Conservation (phyloP, 257 asterid species). For the Nyctanthes arbortristis region DNA sequence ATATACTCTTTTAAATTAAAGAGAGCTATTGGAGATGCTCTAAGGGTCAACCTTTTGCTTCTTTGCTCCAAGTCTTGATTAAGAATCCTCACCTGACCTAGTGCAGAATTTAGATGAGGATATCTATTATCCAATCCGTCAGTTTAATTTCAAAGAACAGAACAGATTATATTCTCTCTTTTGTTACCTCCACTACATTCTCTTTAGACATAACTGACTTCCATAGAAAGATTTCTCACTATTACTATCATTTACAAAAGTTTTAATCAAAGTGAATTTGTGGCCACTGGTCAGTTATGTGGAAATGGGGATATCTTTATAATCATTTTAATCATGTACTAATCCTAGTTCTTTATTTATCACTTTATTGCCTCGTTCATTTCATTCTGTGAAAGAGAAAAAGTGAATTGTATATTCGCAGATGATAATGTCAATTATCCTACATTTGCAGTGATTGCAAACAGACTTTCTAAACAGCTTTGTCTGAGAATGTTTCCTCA, state of each 20-base stretch:
- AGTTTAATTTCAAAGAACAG: neutral
- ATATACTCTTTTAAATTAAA: no score
- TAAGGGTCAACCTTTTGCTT: neutral
- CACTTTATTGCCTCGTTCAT: neutral
- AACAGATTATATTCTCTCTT: neutral
- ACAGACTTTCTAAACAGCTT: conserved; percentile 49
- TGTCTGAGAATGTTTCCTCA: conserved; percentile 50
- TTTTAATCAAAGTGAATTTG: neutral
- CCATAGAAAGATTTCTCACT: neutral
- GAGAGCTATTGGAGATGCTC: no score
- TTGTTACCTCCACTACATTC: neutral
- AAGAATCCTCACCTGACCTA: neutral
- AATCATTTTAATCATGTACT: neutral
- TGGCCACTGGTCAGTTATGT: neutral
- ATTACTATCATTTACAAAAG: neutral
- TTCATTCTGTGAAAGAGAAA: neutral
- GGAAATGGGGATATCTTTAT: neutral
- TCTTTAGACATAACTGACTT: neutral
- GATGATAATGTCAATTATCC: conserved; percentile 1
- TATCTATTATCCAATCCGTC: neutral
- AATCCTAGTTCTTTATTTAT: neutral
- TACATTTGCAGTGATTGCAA: conserved; percentile 57
- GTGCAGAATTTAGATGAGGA: neutral
- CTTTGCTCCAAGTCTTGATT: neutral
- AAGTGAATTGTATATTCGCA: neutral